phyloP scores from a whole-genome alignment of 176 grass and related monocot genomes.

The Poa pratensis region DNA sequence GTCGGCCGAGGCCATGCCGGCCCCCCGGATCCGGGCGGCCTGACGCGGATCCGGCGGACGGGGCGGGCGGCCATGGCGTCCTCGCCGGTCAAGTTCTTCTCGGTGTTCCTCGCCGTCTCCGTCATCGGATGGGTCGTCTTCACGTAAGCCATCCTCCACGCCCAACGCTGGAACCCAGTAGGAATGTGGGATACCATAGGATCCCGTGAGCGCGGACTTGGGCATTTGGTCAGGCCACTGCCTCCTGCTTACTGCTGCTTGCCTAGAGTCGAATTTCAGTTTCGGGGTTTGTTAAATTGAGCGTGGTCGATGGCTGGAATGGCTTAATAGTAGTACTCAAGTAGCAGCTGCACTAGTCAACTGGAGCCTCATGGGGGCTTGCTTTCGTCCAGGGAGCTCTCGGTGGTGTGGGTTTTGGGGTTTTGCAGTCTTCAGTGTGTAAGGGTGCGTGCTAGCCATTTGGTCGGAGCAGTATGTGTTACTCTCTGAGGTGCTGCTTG shows the following conservation, averaged over 20 bases:
- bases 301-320: background rate
- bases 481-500: background rate
- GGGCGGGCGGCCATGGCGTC: slow-evolving; percentile 70
- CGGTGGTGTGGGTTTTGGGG: slow-evolving; percentile 8
- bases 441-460: background rate
- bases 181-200: background rate
- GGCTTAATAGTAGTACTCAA: background rate
- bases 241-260: background rate
- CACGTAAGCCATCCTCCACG: slow-evolving; percentile 60
- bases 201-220: background rate
- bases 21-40: slow-evolving; percentile 53
- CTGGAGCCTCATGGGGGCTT: background rate
- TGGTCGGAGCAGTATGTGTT: background rate
- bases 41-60: slow-evolving; percentile 47
- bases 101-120: slow-evolving; percentile 78
- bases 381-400: slow-evolving; percentile 1
- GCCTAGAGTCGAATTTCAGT: slow-evolving; percentile 1
- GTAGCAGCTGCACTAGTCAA: background rate
- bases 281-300: background rate
- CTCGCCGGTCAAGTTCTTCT: slow-evolving; percentile 99
- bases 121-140: slow-evolving; percentile 92
- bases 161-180: background rate
- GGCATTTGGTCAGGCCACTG: background rate
- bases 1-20: slow-evolving; percentile 25
- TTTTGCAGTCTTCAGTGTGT: background rate